phyloP scores from a whole-genome alignment of 2,329 filamentous ascomycete genomes.

The Claviceps sp. region DNA sequence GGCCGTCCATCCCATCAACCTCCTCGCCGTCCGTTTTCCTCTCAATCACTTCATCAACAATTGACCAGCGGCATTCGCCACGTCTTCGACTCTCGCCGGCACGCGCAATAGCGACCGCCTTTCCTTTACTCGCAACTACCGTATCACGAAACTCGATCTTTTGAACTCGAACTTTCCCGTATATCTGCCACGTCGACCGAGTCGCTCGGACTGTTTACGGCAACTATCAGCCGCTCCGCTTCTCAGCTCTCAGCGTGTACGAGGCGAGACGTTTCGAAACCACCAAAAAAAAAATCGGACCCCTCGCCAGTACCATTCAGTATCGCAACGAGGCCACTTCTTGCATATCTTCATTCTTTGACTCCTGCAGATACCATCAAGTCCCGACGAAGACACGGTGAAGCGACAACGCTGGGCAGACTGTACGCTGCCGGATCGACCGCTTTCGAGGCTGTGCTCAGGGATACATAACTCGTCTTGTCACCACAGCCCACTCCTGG shows the following conservation, averaged over 20 bases:
- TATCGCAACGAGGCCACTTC: not conserved
- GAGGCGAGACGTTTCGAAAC: not conserved
- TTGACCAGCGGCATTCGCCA: slow-evolving; percentile 4
- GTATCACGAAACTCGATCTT: not conserved
- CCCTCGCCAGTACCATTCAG: not conserved
- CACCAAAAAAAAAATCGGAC: not conserved
- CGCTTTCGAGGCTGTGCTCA: not conserved
- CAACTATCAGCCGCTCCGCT: not conserved
- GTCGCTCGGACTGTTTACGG: not conserved
- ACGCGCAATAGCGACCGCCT: not conserved
- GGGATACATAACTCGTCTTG: not conserved
- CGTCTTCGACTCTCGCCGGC: not conserved
- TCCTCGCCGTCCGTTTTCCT: slow-evolving; percentile 2
- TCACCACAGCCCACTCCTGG: not conserved
- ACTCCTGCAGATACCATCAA: not conserved
- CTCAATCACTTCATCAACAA: slow-evolving; percentile 2
- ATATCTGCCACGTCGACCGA: not conserved
- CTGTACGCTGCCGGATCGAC: not conserved
- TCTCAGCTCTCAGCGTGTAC: not conserved
- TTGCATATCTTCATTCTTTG: not conserved
- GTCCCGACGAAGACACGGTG: not conserved
- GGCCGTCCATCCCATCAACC: too few relatives aligned
- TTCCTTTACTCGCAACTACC: not conserved
- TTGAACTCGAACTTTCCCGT: not conserved
- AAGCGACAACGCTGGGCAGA: not conserved